These are phyloP conservation scores for Xylariaceae sp. DNA, from an alignment of 2,329 filamentous ascomycete species.

Conservation along the genomic window DNA sequence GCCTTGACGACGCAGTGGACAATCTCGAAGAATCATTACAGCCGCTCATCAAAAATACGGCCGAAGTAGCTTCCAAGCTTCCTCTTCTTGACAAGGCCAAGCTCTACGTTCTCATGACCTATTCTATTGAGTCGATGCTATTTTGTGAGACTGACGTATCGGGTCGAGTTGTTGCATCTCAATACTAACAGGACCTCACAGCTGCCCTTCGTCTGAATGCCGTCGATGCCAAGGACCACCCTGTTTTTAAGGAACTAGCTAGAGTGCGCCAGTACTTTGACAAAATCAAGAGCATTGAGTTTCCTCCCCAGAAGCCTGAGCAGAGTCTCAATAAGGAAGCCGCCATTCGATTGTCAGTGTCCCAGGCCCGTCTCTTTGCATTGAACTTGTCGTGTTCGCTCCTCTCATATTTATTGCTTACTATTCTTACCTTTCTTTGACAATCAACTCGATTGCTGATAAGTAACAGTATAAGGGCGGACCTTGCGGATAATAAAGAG, in stretches of 20 bases:
- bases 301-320: conserved; percentile 60
- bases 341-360: conserved; percentile 68
- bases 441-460: conserved; percentile 2
- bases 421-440: too few species aligned
- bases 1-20: conserved; percentile 80
- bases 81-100: conserved; percentile 96
- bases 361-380: neutral
- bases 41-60: conserved; percentile 74
- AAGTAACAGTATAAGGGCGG: conserved; percentile 67
- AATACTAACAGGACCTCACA: conserved; percentile 14
- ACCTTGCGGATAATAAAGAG: conserved; percentile 64
- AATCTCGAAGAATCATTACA: conserved; percentile 75
- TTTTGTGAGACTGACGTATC: conserved; percentile 74
- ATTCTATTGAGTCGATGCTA: conserved; percentile 87
- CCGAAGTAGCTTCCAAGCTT: conserved; percentile 75
- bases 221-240: conserved; percentile 80
- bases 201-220: conserved; percentile 81
- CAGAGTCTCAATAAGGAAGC: conserved; percentile 74
- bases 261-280: conserved; percentile 90
- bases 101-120: conserved; percentile 85
- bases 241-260: conserved; percentile 83
- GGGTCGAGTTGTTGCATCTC: too few species aligned
- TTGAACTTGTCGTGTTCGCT: too few species aligned
- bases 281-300: conserved; percentile 84
- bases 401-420: too few species aligned